These are phyloP conservation scores for Zizania palustris DNA, from an alignment of 202 grass and related monocot genomes.

Conservation along the genomic window DNA sequence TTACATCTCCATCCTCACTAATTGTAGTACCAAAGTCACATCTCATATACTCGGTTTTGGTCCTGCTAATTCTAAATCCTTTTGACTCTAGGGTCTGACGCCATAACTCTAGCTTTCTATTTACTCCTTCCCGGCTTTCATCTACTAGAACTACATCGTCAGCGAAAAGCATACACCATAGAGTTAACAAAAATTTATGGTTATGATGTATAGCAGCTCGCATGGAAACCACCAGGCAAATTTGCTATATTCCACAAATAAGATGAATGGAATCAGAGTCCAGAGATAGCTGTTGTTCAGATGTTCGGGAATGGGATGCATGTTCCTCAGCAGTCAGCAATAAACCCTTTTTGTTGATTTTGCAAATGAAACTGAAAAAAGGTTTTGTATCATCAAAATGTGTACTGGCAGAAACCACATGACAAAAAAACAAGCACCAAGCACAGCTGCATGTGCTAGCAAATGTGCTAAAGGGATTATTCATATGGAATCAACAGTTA, in stretches of 20 bases:
- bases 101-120: no score
- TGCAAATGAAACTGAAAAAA: slow-evolving; percentile 24
- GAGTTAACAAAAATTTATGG: not conserved
- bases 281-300: not conserved
- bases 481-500: not conserved
- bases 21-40: no score
- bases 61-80: no score
- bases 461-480: not conserved
- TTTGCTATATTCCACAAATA: slow-evolving; percentile 9
- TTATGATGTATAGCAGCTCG: not conserved
- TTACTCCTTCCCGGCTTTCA: no score
- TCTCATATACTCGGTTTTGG: no score
- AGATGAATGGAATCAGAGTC: not conserved
- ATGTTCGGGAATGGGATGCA: not conserved
- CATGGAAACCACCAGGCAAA: not conserved
- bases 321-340: not conserved
- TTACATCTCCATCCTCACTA: no score
- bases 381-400: not conserved
- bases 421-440: not conserved
- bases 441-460: not conserved
- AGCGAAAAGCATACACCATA: not conserved
- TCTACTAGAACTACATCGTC: no score
- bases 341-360: not conserved
- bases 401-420: not conserved
- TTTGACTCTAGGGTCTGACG: no score